A percentile compares a stretch with the other conserved stretches of the same genome.
These are phyloP conservation scores for Canavalia ensiformis DNA, from an alignment of 306 rosid species.

Conservation along the genomic window DNA sequence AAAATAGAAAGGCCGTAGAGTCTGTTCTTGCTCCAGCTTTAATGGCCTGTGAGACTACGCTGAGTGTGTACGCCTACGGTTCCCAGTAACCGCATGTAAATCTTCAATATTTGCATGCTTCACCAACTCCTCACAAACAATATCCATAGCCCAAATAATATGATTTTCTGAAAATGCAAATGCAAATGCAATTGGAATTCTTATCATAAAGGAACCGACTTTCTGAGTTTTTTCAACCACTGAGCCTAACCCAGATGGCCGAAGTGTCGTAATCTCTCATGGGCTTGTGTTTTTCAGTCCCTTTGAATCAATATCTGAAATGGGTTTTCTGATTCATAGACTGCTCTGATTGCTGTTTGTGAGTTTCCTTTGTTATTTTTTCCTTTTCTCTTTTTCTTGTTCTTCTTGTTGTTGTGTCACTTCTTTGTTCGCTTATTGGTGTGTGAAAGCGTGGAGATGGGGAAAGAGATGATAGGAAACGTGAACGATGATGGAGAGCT, in stretches of 20 bases:
- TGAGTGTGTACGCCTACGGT: conserved; percentile 50
- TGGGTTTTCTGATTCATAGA: conserved; percentile 27
- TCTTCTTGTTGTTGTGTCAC: not conserved
- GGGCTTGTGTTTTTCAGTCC: not conserved
- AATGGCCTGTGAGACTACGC: conserved; percentile 61
- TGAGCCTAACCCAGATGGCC: conserved; percentile 22
- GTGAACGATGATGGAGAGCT: conserved; percentile 52
- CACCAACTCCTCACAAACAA: conserved; percentile 55
- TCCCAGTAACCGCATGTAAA: conserved; percentile 55
- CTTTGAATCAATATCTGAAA: conserved; percentile 37
- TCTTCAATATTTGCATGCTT: conserved; percentile 74
- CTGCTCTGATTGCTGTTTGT: conserved; percentile 30
- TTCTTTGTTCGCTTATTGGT: conserved; percentile 19
- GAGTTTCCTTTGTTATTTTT: not conserved
- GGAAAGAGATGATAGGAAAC: conserved; percentile 45
- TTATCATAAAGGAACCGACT: conserved; percentile 29
- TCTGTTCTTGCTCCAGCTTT: conserved; percentile 62
- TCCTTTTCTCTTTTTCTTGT: not conserved
- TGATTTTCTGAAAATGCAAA: conserved; percentile 8
- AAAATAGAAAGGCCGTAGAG: conserved; percentile 44
- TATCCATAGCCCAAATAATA: conserved; percentile 34
- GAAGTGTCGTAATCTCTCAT: conserved; percentile 22
- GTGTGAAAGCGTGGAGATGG: conserved; percentile 24
- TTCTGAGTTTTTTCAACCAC: conserved; percentile 31
- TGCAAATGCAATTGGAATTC: conserved; percentile 27